These are phyloP conservation scores for Cytospora leucostoma DNA, from an alignment of 2,329 filamentous ascomycete species.

Conservation along the genomic window DNA sequence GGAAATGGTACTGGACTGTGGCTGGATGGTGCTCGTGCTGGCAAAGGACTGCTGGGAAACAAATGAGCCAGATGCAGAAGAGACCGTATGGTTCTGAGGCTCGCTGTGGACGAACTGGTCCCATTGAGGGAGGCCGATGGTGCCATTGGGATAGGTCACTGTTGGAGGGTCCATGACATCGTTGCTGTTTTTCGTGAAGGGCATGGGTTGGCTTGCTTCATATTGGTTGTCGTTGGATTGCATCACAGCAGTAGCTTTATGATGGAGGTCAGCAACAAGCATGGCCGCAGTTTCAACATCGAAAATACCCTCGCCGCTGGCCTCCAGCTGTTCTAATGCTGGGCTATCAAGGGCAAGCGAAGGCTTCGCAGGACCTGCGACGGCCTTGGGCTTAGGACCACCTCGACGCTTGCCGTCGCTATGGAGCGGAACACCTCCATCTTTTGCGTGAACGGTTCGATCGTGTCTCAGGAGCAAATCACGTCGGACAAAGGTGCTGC, in stretches of 20 bases:
- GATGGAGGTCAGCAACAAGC: constrained; percentile 97
- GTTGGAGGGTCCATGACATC: constrained; percentile 72
- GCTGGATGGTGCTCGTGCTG: constrained; percentile 57
- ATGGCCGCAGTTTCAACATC: constrained; percentile 97
- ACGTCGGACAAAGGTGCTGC: constrained; percentile 96
- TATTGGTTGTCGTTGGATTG: constrained; percentile 58
- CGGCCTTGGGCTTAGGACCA: constrained; percentile 65
- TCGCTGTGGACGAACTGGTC: constrained; percentile 81
- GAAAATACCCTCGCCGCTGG: constrained; percentile 85
- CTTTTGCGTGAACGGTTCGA: constrained; percentile 96
- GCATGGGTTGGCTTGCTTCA: constrained; percentile 61
- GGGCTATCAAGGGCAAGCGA: constrained; percentile 81
- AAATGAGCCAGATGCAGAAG: constrained; percentile 65
- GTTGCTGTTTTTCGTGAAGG: constrained; percentile 71
- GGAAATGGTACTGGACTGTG: constrained; percentile 43
- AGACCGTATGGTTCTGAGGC: constrained; percentile 73
- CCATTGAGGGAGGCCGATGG: constrained; percentile 86
- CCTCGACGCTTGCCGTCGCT: constrained; percentile 90
- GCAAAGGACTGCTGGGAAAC: constrained; percentile 67
- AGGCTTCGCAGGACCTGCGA: constrained; percentile 70
- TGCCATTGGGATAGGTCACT: constrained; percentile 74
- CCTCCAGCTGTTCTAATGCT: constrained; percentile 89
- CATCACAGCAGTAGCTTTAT: constrained; percentile 81
- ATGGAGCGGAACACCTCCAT: constrained; percentile 89
- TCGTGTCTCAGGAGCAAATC: constrained; percentile 96